phyloP scores from a whole-genome alignment of 345 rosid species.

The Eucalyptus tenuipes region DNA sequence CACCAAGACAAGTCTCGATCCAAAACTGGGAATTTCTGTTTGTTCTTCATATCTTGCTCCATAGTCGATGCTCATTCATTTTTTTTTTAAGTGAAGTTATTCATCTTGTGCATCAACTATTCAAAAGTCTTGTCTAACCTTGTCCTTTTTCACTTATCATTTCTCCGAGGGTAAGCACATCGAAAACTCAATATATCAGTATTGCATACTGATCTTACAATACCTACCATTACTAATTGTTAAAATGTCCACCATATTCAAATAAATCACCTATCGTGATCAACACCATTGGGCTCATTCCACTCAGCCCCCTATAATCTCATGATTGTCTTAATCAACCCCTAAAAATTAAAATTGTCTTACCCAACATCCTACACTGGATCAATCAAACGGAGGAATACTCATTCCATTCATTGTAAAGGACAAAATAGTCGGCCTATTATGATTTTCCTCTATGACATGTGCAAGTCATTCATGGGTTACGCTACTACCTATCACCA shows the following conservation, averaged over 20 bases:
- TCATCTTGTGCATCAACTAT: neutral
- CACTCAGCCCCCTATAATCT: neutral
- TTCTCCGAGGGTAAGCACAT: neutral
- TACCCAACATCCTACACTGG: neutral
- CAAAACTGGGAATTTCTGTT: neutral
- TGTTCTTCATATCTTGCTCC: neutral
- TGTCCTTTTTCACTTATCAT: neutral
- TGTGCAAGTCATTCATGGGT: neutral
- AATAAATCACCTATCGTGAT: neutral
- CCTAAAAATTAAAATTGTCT: slow-evolving; percentile 12
- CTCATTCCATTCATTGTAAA: neutral
- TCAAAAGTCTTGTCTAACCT: neutral
- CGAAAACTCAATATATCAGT: neutral
- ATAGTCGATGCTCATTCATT: neutral
- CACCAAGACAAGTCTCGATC: neutral
- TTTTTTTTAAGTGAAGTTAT: neutral
- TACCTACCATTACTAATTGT: neutral
- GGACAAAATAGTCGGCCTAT: neutral
- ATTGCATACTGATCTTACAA: neutral
- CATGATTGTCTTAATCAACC: neutral
- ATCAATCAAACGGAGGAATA: neutral
- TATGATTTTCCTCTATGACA: neutral
- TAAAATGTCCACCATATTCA: neutral
- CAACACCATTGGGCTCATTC: neutral
- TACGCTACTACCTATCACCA: neutral